Percentiles rank a stretch among this genome's conserved stretches.
phyloP scores from a whole-genome alignment of 192 early-diverging fungal species.

The Coemansia erecta region DNA sequence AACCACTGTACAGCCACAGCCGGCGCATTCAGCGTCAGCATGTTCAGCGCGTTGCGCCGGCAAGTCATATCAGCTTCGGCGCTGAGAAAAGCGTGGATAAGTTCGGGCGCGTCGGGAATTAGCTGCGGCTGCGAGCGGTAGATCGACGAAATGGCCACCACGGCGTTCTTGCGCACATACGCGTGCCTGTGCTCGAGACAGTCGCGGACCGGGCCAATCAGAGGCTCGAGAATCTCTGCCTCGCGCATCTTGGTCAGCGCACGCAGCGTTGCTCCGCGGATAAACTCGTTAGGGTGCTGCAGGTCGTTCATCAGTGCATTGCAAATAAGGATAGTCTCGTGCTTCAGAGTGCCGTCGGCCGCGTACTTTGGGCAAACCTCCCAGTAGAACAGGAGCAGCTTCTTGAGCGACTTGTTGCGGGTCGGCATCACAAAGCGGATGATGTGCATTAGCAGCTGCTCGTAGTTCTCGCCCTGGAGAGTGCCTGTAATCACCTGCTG shows the following conservation, averaged over 20 bases:
- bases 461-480: slow-evolving; percentile 89
- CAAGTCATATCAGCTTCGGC: slow-evolving; percentile 88
- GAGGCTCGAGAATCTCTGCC: slow-evolving; percentile 90
- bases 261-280: slow-evolving; percentile 89
- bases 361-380: slow-evolving; percentile 94
- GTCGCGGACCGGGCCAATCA: slow-evolving; percentile 80
- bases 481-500: slow-evolving; percentile 87
- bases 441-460: slow-evolving; percentile 92
- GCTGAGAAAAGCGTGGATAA: slow-evolving; percentile 69
- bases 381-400: slow-evolving; percentile 95
- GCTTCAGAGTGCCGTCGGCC: slow-evolving; percentile 88
- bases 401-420: slow-evolving; percentile 95
- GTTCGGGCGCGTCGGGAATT: slow-evolving; percentile 92
- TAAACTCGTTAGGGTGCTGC: slow-evolving; percentile 98
- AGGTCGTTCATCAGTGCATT: slow-evolving; percentile 94
- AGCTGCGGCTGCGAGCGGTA: slow-evolving; percentile 87
- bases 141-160: slow-evolving; percentile 87
- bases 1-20: slow-evolving; percentile 83
- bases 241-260: slow-evolving; percentile 95
- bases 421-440: slow-evolving; percentile 97
- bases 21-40: slow-evolving; percentile 78
- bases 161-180: slow-evolving; percentile 98
- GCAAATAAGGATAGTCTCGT: slow-evolving; percentile 95
- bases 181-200: slow-evolving; percentile 95
- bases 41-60: slow-evolving; percentile 92